Percentiles rank a stretch among this genome's conserved stretches.
These are phyloP conservation scores for Nicotiana undulata DNA, from an alignment of 257 asterid species.

Conservation along the genomic window DNA sequence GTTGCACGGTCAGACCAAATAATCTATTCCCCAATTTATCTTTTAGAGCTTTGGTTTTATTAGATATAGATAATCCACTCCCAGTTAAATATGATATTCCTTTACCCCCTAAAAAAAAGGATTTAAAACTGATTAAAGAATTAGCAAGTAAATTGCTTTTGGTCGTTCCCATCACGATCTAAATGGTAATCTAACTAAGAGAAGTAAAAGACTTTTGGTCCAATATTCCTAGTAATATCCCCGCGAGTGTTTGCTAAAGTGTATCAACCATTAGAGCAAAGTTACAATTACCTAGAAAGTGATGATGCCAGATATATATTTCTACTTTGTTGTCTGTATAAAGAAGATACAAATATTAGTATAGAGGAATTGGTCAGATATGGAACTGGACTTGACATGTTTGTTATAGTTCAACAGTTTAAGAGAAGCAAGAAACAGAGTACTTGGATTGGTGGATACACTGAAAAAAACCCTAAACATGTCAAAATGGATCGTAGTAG, in stretches of 20 bases:
- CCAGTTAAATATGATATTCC: too few species aligned
- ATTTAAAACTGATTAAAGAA: too few species aligned
- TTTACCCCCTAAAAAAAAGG: too few species aligned
- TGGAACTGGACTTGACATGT: conserved; percentile 5
- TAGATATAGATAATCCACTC: too few species aligned
- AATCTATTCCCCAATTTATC: too few species aligned
- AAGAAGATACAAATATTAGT: neutral
- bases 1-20: too few species aligned
- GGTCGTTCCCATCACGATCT: too few species aligned
- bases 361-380: neutral
- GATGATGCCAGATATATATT: neutral
- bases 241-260: neutral
- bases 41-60: too few species aligned
- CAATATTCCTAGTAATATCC: neutral
- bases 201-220: neutral
- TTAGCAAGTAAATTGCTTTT: too few species aligned
- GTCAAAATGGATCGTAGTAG: neutral
- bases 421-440: neutral
- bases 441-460: neutral
- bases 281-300: neutral
- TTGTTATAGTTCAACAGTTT: neutral
- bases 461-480: neutral
- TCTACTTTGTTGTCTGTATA: neutral
- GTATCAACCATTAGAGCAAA: neutral
- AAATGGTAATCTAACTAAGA: too few species aligned